phyloP scores from a whole-genome alignment of 495 filamentous ascomycete species.

The Talaromyces nanjingensis region DNA sequence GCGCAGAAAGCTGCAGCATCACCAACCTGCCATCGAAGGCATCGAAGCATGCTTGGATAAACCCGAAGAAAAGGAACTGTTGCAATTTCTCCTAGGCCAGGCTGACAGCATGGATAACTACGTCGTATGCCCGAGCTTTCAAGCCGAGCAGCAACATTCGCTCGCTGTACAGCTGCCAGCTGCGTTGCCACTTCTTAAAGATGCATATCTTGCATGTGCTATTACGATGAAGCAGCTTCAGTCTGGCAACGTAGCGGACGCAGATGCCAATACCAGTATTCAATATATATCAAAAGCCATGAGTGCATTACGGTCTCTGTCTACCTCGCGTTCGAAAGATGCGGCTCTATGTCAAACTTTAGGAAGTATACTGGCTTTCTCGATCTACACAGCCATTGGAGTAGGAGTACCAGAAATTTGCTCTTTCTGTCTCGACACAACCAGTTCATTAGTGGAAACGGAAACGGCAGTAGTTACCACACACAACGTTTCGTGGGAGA shows the following conservation, averaged over 20 bases:
- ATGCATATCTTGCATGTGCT: slow-evolving; percentile 7
- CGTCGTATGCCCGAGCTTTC: not conserved
- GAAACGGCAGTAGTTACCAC: not conserved
- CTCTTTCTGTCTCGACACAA: slow-evolving; percentile 2
- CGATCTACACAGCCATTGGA: slow-evolving; percentile 1
- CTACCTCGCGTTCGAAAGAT: not conserved
- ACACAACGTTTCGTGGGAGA: not conserved
- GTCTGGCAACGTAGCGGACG: not conserved
- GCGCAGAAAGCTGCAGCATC: not conserved
- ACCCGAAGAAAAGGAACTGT: slow-evolving; percentile 1
- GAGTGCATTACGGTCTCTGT: not conserved
- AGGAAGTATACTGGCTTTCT: not conserved
- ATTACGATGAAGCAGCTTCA: slow-evolving; percentile 1
- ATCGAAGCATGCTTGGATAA: not conserved
- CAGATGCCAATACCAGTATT: not conserved
- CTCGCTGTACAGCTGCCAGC: not conserved
- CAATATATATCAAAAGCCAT: not conserved
- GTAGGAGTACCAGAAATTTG: slow-evolving; percentile 3
- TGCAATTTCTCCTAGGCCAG: slow-evolving; percentile 3
- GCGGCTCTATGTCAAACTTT: not conserved
- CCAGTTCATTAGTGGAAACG: not conserved
- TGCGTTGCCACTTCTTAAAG: not conserved
- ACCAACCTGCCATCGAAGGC: not conserved
- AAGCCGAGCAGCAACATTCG: slow-evolving; percentile 3
- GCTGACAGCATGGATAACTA: not conserved